Percentiles rank a stretch among this genome's conserved stretches.
These are phyloP conservation scores for Erysimum cheiri DNA, from an alignment of 441 rosid species.

Conservation along the genomic window DNA sequence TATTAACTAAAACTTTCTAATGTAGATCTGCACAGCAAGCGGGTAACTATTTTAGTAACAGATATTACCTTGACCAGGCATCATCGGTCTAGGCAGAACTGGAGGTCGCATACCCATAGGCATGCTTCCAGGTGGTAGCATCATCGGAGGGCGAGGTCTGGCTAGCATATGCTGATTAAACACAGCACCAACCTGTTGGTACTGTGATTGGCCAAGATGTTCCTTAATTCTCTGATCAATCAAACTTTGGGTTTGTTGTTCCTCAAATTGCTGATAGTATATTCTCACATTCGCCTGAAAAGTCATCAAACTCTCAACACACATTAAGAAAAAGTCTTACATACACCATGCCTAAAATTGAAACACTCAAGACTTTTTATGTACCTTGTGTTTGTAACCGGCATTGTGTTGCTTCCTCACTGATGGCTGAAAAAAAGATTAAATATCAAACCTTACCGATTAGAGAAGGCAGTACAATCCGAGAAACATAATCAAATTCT, in stretches of 20 bases:
- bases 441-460: not conserved
- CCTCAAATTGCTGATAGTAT: slow-evolving; percentile 97
- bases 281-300: slow-evolving; percentile 88
- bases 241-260: slow-evolving; percentile 93
- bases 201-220: slow-evolving; percentile 89
- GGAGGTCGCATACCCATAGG: slow-evolving; percentile 85
- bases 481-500: slow-evolving; percentile 16
- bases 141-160: slow-evolving; percentile 80
- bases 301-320: slow-evolving; percentile 22
- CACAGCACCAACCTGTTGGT: slow-evolving; percentile 87
- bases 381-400: slow-evolving; percentile 96
- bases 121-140: slow-evolving; percentile 63
- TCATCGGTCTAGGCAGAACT: slow-evolving; percentile 76
- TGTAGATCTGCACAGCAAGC: not conserved
- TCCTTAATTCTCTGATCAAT: slow-evolving; percentile 95
- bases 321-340: not conserved
- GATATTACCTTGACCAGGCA: slow-evolving; percentile 66
- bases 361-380: not conserved
- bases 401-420: slow-evolving; percentile 99
- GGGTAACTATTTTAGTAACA: not conserved
- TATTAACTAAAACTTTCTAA: not conserved
- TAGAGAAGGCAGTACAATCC: not conserved
- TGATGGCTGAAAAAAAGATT: slow-evolving; percentile 67
- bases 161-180: slow-evolving; percentile 82
- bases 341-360: not conserved